Conservation (phyloP, 2,329 filamentous ascomycete species). For the Chrysoporthe cubensis region DNA sequence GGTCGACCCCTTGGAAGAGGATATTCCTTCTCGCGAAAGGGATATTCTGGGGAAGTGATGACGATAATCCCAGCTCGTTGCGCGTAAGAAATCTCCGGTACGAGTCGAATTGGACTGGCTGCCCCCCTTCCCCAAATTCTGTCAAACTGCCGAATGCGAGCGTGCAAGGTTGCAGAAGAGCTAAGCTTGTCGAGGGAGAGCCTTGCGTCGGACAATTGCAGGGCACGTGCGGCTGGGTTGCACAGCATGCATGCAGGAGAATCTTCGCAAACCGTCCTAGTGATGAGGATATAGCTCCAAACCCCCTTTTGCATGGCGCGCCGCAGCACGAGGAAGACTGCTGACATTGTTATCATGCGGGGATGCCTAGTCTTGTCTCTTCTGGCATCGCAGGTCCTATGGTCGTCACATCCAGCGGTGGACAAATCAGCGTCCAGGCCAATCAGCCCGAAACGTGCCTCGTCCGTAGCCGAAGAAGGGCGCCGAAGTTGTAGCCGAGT, state of each 20-base stretch:
- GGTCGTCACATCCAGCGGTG: background rate
- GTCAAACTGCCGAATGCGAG: slow-evolving; percentile 13
- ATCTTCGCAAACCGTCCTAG: background rate
- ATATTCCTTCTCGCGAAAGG: background rate
- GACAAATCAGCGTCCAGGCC: background rate
- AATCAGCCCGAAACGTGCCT: background rate
- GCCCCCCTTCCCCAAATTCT: background rate
- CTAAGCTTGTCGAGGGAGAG: slow-evolving; percentile 16
- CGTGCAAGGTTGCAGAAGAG: slow-evolving; percentile 15
- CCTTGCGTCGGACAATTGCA: slow-evolving; percentile 24
- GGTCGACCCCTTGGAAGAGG: background rate
- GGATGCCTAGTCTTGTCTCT: background rate
- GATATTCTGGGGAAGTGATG: background rate
- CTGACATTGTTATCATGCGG: background rate
- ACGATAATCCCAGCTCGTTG: background rate
- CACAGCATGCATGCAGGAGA: slow-evolving; percentile 16
- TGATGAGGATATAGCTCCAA: background rate
- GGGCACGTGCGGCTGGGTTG: slow-evolving; percentile 24
- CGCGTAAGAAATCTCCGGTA: background rate
- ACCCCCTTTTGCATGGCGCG: background rate
- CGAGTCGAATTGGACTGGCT: background rate
- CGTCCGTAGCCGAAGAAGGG: background rate
- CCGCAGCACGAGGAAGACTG: background rate
- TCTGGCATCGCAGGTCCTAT: background rate
- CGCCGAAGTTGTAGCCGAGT: background rate